These are phyloP conservation scores for Peronospora belbahrii DNA, from an alignment of 352 stramenopile genomes.

Conservation along the genomic window DNA sequence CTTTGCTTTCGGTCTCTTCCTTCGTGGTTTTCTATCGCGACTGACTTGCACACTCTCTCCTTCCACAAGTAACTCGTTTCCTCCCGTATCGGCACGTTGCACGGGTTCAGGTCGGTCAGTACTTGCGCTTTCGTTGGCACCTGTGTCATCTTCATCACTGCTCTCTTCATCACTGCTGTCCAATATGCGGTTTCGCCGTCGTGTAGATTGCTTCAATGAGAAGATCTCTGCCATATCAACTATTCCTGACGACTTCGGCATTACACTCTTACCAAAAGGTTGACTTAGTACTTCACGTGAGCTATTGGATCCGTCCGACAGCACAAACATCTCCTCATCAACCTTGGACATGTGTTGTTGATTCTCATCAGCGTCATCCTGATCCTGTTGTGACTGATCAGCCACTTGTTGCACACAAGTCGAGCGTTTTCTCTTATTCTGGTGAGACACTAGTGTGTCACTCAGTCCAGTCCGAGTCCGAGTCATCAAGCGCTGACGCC, in stretches of 20 bases:
- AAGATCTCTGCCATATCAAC: background rate
- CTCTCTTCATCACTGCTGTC: slow-evolving; percentile 35
- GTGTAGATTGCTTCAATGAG: slow-evolving; percentile 4
- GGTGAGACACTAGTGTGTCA: background rate
- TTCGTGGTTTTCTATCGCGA: background rate
- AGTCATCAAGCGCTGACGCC: slow-evolving; percentile 1
- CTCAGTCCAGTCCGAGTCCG: background rate
- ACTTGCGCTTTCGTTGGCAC: background rate
- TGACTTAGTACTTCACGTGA: slow-evolving; percentile 8
- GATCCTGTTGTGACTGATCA: background rate
- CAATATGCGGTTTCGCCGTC: slow-evolving; percentile 28
- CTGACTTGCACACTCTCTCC: background rate
- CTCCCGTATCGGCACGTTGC: background rate
- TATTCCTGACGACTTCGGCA: background rate
- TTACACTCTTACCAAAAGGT: slow-evolving; percentile 2
- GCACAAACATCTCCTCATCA: slow-evolving; percentile 16
- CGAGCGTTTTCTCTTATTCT: slow-evolving; percentile 13
- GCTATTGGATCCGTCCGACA: background rate
- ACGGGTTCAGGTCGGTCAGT: background rate
- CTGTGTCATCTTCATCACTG: slow-evolving; percentile 9
- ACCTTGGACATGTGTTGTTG: slow-evolving; percentile 1
- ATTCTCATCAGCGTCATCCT: slow-evolving; percentile 1
- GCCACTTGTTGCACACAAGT: background rate
- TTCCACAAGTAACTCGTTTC: background rate
- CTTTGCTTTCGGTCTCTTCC: slow-evolving; percentile 17